Percentiles rank a stretch among this genome's conserved stretches.
Evolutionary conservation across 2,329 filamentous ascomycete genomes (phyloP).

Genomic region (Colletotrichum siamense): DNA sequence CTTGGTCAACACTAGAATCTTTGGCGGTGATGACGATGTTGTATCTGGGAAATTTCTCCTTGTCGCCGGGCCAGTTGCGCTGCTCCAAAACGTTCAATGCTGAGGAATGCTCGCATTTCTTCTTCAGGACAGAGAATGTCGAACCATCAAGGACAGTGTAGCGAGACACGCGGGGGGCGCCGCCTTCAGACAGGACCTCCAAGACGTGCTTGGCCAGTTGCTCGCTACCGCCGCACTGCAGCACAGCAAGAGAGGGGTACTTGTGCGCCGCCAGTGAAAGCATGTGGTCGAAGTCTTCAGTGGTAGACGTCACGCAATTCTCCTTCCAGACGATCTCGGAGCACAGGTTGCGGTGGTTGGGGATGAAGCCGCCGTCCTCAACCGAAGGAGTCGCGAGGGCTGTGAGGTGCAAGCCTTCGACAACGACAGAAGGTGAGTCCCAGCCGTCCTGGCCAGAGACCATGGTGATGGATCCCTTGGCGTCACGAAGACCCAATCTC

Average conservation of each 20-base stretch:
- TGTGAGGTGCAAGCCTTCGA: constrained; percentile 52
- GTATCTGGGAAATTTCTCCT: constrained; percentile 32
- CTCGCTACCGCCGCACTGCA: constrained; percentile 40
- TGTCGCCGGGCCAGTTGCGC: constrained; percentile 23
- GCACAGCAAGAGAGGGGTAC: constrained; percentile 39
- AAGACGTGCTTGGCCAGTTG: constrained; percentile 29
- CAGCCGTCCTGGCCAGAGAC: constrained; percentile 32
- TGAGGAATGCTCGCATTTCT: constrained; percentile 16
- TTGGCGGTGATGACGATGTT: constrained; percentile 35
- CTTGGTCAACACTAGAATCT: constrained; percentile 17
- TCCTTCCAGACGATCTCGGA: constrained; percentile 54
- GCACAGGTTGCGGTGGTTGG: constrained; percentile 54
- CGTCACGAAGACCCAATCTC: constrained; percentile 39
- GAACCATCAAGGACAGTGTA: constrained; percentile 33
- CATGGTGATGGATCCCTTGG: constrained; percentile 50
- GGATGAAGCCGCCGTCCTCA: constrained; percentile 43
- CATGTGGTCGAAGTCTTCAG: constrained; percentile 28
- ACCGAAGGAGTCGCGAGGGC: constrained; percentile 34
- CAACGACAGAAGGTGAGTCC: constrained; percentile 40
- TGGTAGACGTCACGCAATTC: constrained; percentile 33
- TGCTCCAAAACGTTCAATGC: constrained; percentile 33
- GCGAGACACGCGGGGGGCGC: constrained; percentile 37
- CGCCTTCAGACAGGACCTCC: constrained; percentile 26
- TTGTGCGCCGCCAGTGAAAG: constrained; percentile 43
- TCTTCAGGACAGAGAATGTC: not conserved